Percentiles rank a stretch among this genome's conserved stretches.
phyloP scores from a whole-genome alignment of 169 alveolate genomes.

The Plasmodium blacklocki region DNA sequence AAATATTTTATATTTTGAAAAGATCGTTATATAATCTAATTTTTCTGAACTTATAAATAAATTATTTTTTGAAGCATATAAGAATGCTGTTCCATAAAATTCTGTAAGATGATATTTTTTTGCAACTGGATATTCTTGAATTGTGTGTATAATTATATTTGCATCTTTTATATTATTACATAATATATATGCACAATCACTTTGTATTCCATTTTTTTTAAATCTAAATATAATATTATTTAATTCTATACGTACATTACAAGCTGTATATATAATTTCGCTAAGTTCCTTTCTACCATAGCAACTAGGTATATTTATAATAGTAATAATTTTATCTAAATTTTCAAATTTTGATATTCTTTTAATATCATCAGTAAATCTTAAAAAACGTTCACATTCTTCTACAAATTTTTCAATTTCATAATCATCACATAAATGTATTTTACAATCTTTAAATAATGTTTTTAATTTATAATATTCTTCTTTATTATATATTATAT shows the following conservation, averaged over 20 bases:
- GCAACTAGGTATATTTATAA: slow-evolving; percentile 83
- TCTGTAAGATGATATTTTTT: slow-evolving; percentile 82
- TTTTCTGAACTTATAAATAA: slow-evolving; percentile 47
- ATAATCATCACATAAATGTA: slow-evolving; percentile 83
- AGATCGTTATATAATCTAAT: slow-evolving; percentile 60
- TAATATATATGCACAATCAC: slow-evolving; percentile 85
- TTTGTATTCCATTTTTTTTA: slow-evolving; percentile 86
- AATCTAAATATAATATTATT: slow-evolving; percentile 82
- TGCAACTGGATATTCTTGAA: slow-evolving; percentile 87
- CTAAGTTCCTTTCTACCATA: slow-evolving; percentile 86
- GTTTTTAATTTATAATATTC: slow-evolving; percentile 70
- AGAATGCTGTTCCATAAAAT: slow-evolving; percentile 84
- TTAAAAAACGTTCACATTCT: slow-evolving; percentile 86
- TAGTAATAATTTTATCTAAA: slow-evolving; percentile 82
- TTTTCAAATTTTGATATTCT: slow-evolving; percentile 81
- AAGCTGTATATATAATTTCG: slow-evolving; percentile 77
- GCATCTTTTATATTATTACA: slow-evolving; percentile 81
- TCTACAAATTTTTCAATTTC: slow-evolving; percentile 86
- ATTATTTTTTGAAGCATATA: slow-evolving; percentile 81
- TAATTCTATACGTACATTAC: slow-evolving; percentile 81
- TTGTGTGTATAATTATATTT: slow-evolving; percentile 78
- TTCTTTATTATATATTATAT: slow-evolving; percentile 17
- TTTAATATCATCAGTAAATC: slow-evolving; percentile 86
- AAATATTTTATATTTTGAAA: slow-evolving; percentile 79
- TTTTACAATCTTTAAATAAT: slow-evolving; percentile 81